phyloP scores from a whole-genome alignment of 73 alveolate species.

The Diophrys sp. region DNA sequence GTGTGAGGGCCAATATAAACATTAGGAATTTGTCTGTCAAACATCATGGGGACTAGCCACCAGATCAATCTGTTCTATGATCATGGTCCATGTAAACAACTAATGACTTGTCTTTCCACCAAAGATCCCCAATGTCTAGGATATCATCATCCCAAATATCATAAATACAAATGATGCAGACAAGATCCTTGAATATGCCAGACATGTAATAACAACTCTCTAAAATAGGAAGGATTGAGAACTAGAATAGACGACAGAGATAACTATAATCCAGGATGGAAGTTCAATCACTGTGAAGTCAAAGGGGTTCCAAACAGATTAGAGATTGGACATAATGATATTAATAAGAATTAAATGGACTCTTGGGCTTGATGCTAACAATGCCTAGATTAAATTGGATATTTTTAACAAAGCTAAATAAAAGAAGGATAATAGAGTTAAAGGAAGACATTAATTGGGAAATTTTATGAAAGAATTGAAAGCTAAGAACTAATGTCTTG shows the following conservation, averaged over 20 bases:
- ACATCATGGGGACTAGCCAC: slow-evolving; percentile 95
- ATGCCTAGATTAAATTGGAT: slow-evolving; percentile 62
- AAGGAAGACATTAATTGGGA: slow-evolving; percentile 68
- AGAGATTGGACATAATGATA: slow-evolving; percentile 92
- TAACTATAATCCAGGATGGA: slow-evolving; percentile 97
- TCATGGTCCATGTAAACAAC: slow-evolving; percentile 83
- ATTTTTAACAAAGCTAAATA: slow-evolving; percentile 67
- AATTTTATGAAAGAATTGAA: slow-evolving; percentile 81
- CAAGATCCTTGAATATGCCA: slow-evolving; percentile 1
- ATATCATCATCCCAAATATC: slow-evolving; percentile 85
- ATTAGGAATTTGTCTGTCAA: slow-evolving; percentile 64
- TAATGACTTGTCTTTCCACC: slow-evolving; percentile 83
- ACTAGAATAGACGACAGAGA: slow-evolving; percentile 92
- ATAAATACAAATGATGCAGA: slow-evolving; percentile 36
- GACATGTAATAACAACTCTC: not conserved
- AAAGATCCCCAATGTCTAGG: slow-evolving; percentile 70
- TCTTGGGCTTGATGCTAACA: slow-evolving; percentile 7
- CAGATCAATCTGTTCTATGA: slow-evolving; percentile 86
- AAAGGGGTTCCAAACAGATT: slow-evolving; percentile 98
- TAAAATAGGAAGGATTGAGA: slow-evolving; percentile 59
- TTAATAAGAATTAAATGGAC: slow-evolving; percentile 7
- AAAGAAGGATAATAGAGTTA: slow-evolving; percentile 58
- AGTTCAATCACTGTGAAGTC: slow-evolving; percentile 96
- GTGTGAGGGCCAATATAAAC: slow-evolving; percentile 61
- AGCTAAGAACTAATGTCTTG: slow-evolving; percentile 68